phyloP scores from a whole-genome alignment of 129 eudicot genomes.

The Smallanthus sonchifolius region DNA sequence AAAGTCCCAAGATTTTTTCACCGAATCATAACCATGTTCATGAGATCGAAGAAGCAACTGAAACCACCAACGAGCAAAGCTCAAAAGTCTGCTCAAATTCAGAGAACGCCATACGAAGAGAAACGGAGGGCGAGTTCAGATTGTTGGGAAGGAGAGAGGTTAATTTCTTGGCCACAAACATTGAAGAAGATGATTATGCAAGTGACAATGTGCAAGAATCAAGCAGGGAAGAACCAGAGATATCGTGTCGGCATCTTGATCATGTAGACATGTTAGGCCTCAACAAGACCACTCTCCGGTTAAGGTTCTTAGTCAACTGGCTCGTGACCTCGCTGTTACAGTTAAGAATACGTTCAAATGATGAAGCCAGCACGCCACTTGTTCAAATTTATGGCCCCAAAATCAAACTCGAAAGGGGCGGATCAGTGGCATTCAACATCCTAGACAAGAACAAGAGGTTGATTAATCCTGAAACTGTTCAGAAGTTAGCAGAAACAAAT shows the following conservation, averaged over 20 bases:
- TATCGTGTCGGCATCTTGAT: conserved; percentile 75
- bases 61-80: conserved; percentile 18
- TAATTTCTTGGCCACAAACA: conserved; percentile 28
- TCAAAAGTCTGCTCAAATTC: conserved; percentile 30
- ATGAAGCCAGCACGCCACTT: conserved; percentile 37
- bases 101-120: conserved; percentile 85
- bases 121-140: conserved; percentile 92
- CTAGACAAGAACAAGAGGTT: conserved; percentile 54
- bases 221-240: conserved; percentile 76
- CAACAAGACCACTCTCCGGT: conserved; percentile 79
- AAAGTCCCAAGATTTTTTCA: conserved; percentile 8
- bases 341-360: conserved; percentile 48
- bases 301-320: conserved; percentile 81
- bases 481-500: conserved; percentile 66
- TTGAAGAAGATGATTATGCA: conserved; percentile 53
- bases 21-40: background rate
- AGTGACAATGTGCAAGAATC: conserved; percentile 52
- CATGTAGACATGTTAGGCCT: conserved; percentile 84
- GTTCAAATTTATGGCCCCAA: conserved; percentile 90
- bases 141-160: conserved; percentile 81
- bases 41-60: conserved; percentile 57
- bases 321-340: conserved; percentile 87
- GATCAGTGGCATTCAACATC: conserved; percentile 80
- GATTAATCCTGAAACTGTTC: conserved; percentile 70
- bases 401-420: conserved; percentile 88